Percentiles rank a stretch among this genome's conserved stretches.
phyloP scores from a whole-genome alignment of 148 eudicot species.

The Rhododendron henanense region DNA sequence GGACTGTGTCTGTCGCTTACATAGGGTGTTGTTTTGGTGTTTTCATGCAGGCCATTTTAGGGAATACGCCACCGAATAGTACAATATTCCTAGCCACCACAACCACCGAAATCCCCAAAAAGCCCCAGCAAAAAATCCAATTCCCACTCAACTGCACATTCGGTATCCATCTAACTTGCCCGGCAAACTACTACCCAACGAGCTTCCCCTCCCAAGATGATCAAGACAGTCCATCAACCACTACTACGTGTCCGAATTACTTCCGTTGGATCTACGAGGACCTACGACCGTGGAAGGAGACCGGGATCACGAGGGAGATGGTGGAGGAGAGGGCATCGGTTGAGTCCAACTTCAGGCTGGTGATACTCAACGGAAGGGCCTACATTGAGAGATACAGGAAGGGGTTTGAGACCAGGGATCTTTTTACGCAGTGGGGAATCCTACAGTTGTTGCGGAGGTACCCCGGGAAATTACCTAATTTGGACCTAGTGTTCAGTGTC shows the following conservation, averaged over 20 bases:
- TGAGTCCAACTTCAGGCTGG: constrained; percentile 66
- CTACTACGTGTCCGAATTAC: constrained; percentile 57
- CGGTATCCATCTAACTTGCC: constrained; percentile 49
- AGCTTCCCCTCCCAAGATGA: constrained; percentile 21
- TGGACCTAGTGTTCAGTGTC: constrained; percentile 82
- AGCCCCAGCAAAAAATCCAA: constrained; percentile 25
- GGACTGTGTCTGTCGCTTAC: too few relatives aligned
- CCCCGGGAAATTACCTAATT: constrained; percentile 77
- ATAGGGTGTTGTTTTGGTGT: too few relatives aligned
- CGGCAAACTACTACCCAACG: constrained; percentile 47
- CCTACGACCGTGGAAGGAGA: constrained; percentile 67
- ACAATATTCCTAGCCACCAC: constrained; percentile 12
- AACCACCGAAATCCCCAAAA: constrained; percentile 9
- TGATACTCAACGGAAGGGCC: constrained; percentile 61
- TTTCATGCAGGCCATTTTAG: constrained; percentile 32
- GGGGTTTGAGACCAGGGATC: constrained; percentile 64
- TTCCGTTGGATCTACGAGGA: constrained; percentile 84
- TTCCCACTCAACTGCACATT: constrained; percentile 47
- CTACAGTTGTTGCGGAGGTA: constrained; percentile 68
- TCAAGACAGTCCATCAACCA: constrained; percentile 31
- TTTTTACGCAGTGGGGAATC: constrained; percentile 80
- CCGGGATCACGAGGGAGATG: constrained; percentile 60
- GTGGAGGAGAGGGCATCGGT: constrained; percentile 49
- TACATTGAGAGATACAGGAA: constrained; percentile 53
- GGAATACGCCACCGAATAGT: constrained; percentile 22